Evolutionary conservation across 768 basidiomycete species (phyloP).

Genomic region (Ramaria rubella): DNA sequence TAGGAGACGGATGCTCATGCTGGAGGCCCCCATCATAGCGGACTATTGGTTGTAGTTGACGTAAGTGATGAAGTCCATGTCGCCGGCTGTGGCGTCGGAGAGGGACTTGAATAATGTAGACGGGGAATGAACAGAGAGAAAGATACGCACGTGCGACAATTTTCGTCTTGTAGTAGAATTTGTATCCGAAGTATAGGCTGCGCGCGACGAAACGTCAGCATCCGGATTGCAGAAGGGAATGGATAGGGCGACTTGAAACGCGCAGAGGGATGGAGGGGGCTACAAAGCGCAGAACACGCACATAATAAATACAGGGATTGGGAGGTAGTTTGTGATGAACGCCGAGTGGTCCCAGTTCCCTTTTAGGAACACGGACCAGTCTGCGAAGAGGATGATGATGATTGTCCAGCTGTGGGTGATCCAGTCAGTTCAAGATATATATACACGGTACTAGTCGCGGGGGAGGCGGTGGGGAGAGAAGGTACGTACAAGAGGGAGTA

Average conservation of each 20-base stretch:
- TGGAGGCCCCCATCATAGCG: no score
- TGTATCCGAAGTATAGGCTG: constrained; percentile 4
- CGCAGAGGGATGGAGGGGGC: background rate
- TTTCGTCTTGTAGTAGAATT: background rate
- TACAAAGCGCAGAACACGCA: background rate
- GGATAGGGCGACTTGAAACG: background rate
- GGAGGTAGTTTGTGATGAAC: constrained; percentile 20
- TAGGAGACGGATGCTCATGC: no score
- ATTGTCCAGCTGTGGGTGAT: constrained; percentile 2
- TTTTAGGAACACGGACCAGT: constrained; percentile 16
- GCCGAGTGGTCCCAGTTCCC: constrained; percentile 13
- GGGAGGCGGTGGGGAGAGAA: background rate
- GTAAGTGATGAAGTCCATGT: constrained; percentile 6
- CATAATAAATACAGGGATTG: constrained; percentile 14
- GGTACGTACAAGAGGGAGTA: constrained; percentile 2
- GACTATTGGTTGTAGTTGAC: no score
- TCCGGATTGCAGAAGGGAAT: background rate
- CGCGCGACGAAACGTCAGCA: background rate
- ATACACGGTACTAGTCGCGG: background rate
- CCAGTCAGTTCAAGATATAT: background rate
- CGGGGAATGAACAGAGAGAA: background rate
- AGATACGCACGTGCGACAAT: background rate
- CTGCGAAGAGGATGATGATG: constrained; percentile 18
- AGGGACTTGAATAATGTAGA: background rate
- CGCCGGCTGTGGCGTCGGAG: background rate